Evolutionary conservation across 2,329 filamentous ascomycete genomes (phyloP), one percentile per base, ranked within the genome.

Genomic region (Aspergillus thermomutatus): DNA sequence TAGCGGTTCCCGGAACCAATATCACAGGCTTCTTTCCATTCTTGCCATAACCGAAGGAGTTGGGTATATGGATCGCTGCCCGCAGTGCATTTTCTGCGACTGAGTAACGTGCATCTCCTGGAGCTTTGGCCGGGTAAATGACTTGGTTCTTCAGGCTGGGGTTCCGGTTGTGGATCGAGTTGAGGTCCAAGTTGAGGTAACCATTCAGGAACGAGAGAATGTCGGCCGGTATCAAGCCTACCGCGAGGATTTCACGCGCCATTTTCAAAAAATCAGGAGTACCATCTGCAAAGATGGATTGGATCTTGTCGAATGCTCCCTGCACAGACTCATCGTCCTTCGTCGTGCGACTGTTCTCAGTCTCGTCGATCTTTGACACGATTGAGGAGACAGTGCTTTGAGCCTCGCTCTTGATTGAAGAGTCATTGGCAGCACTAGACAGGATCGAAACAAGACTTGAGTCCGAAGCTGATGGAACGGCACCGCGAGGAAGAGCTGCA

Each of bases 1-100:
- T 63, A 11, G 78, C 81, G 0, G 83, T 85, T 2, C 82, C 82
- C 2, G 81, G 81, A 5, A 84, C 74, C 10, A 85, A 73, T 11
- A 85, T 73, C 19, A 84, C 74, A 0, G 81, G 81, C 26, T 72
- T 74, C 50, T 77, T 75, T 2, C 58, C 61, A 26, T 63, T 53
- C 14, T 71, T 63, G 11, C 80, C 80, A 58, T 74, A 77, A 11
- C 75, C 76, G 70, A 84, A 85, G 14, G 65, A 68, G 0, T 72
- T 46, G 1, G 82, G 81, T 47, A 84, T 82, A 64, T 78, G 77
- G 52, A 85, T 82, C 2, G 78, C 82, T n/a, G 74, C 66, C 26
- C 81, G 78, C 17, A 85, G 74, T 9, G 69, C 63, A 0, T 63
- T 56, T 63, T 85, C 82, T 0, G 73, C 63, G 3, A 83, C 56